Evolutionary conservation across 139 green algal species (phyloP), one percentile per base, ranked within the genome.

Genomic region (Picochlorum costavermella): DNA sequence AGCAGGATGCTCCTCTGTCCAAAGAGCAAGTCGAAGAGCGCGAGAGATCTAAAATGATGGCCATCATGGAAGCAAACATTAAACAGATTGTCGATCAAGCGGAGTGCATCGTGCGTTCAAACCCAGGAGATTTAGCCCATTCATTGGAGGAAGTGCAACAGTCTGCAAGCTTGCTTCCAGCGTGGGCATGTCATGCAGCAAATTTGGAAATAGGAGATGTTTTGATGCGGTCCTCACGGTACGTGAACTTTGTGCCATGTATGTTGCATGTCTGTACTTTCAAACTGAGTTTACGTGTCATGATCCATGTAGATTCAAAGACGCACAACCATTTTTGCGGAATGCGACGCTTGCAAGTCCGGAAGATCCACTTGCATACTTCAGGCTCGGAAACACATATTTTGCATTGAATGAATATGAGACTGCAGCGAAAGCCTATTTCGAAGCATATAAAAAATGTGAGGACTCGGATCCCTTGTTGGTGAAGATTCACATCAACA

Each of bases 401-500:
- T 90, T 88, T 64, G 79, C 61, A 25, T 61, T 76, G 17, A 50
- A 69, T 11, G 70, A 82, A 57, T 71, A 83, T 29, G 33, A 51
- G 10, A 63, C 70, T 11, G 70, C 70, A 14, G 36, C 46, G 25
- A 44, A n/a, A n/a, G 16, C 14, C 3, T 71, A 65, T 48, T 29
- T 37, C 31, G 29, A 46, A 10, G 53, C 65, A 3, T 37, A 65
- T 26, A 26, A 53, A 37, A 17, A 9, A 37, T 65, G 64, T 8
- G 26, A 33, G 23, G 46, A 28, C 4, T 33, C 48, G 25, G 65
- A 70, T 20, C 13, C 67, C 5, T 49, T 82, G 28, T 53, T 75
- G 20, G 65, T 60, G 31, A 78, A 88, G 69, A 61, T 89, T 8
- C 81, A 85, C 56, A 71, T 90, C 40, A 90, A 90, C 68, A 44